phyloP scores from a whole-genome alignment of 176 grass and related monocot species.

The Aegilops umbellulata region DNA sequence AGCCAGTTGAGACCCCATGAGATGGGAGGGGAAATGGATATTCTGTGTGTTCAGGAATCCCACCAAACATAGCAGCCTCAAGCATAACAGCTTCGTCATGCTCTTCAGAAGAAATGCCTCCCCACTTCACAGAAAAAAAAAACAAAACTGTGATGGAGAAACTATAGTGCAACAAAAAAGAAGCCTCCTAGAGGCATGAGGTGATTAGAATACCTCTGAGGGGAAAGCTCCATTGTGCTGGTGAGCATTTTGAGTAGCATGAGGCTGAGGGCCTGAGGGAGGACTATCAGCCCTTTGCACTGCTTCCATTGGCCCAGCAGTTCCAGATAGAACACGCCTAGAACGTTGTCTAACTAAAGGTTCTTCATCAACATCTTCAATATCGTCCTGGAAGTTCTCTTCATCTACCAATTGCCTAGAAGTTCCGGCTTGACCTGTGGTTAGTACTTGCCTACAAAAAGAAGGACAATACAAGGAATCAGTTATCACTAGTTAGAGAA shows the following conservation, averaged over 20 bases:
- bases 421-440: conserved; percentile 43
- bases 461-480: conserved; percentile 29
- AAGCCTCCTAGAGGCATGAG: not conserved
- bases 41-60: conserved; percentile 57
- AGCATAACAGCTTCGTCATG: conserved; percentile 99
- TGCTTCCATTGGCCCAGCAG: conserved; percentile 26
- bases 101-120: conserved; percentile 89
- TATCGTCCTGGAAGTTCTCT: conserved; percentile 46
- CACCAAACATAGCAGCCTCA: conserved; percentile 97
- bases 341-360: conserved; percentile 62
- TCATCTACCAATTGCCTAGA: conserved; percentile 50
- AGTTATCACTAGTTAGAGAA: not conserved
- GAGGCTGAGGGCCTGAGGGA: conserved; percentile 35
- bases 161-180: not conserved
- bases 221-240: conserved; percentile 42
- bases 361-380: conserved; percentile 71
- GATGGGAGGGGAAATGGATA: conserved; percentile 75
- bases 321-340: conserved; percentile 40
- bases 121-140: conserved; percentile 67
- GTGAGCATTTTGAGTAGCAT: conserved; percentile 28
- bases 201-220: conserved; percentile 56
- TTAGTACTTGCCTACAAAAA: conserved; percentile 55
- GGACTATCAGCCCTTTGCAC: conserved; percentile 34
- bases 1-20: conserved; percentile 24
- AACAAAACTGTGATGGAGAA: conserved; percentile 5